These are phyloP conservation scores for Clarireedia paspali DNA, from an alignment of 2,329 filamentous ascomycete genomes.

Conservation along the genomic window DNA sequence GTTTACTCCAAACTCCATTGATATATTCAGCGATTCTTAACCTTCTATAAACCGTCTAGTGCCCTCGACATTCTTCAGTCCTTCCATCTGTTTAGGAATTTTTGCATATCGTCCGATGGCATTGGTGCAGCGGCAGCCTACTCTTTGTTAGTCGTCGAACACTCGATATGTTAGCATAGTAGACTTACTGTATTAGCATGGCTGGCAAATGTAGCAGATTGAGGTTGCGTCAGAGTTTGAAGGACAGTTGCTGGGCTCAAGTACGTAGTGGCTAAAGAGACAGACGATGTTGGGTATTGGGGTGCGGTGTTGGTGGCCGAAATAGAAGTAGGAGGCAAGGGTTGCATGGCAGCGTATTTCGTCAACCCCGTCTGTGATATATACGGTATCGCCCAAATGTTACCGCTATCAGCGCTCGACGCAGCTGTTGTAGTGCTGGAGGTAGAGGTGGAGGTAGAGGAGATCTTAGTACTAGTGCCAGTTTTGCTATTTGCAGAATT, in stretches of 20 bases:
- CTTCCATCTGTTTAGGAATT: constrained; percentile 32
- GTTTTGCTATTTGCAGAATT: constrained; percentile 14
- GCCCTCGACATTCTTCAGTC: constrained; percentile 20
- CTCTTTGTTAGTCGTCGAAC: constrained; percentile 12
- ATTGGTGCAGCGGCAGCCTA: constrained; percentile 25
- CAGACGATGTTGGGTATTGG: constrained; percentile 31
- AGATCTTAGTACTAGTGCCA: not conserved
- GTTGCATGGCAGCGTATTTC: constrained; percentile 35
- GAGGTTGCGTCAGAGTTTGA: constrained; percentile 31
- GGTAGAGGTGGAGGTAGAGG: not conserved
- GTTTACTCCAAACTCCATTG: constrained; percentile 5
- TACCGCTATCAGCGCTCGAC: constrained; percentile 12
- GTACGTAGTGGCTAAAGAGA: constrained; percentile 28
- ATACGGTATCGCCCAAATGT: constrained; percentile 27
- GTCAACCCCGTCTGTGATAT: constrained; percentile 30
- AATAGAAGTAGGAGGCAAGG: constrained; percentile 31
- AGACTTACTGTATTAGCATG: constrained; percentile 31
- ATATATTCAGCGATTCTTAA: not conserved
- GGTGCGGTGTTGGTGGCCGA: constrained; percentile 31
- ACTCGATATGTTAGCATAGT: not conserved
- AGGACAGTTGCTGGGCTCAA: constrained; percentile 25
- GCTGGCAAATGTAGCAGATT: constrained; percentile 29
- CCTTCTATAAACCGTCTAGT: not conserved
- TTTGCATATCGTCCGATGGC: constrained; percentile 31
- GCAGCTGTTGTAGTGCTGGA: constrained; percentile 5